phyloP scores from a whole-genome alignment of 176 grass and related monocot species.

The Alloteropsis semialata region DNA sequence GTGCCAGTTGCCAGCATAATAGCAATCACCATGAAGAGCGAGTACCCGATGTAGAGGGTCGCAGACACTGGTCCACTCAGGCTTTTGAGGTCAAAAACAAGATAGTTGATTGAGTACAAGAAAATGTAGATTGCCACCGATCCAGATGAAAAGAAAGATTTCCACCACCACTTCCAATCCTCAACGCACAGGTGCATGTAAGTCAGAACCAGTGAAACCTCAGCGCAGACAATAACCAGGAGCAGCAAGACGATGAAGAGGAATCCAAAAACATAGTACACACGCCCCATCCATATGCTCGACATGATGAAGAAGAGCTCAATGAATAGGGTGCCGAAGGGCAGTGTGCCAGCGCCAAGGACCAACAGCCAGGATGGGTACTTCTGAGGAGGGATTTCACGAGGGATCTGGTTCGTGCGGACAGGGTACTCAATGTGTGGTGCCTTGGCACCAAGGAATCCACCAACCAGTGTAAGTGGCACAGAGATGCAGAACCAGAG shows the following conservation, averaged over 20 bases:
- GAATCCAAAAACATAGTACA: slow-evolving; percentile 81
- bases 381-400: slow-evolving; percentile 74
- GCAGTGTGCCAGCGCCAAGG: slow-evolving; percentile 69
- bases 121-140: slow-evolving; percentile 79
- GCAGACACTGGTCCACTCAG: slow-evolving; percentile 75
- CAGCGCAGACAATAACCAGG: slow-evolving; percentile 66
- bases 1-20: slow-evolving; percentile 81
- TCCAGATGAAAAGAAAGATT: slow-evolving; percentile 79
- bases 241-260: slow-evolving; percentile 73
- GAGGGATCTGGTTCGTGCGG: slow-evolving; percentile 78
- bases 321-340: slow-evolving; percentile 78
- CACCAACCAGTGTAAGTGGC: slow-evolving; percentile 66
- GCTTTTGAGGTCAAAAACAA: slow-evolving; percentile 76
- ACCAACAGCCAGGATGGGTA: slow-evolving; percentile 81
- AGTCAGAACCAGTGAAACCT: slow-evolving; percentile 75
- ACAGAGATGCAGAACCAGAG: slow-evolving; percentile 85
- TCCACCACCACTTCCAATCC: slow-evolving; percentile 94
- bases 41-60: slow-evolving; percentile 83
- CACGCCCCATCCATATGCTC: slow-evolving; percentile 78
- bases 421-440: slow-evolving; percentile 76
- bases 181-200: slow-evolving; percentile 85
- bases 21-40: slow-evolving; percentile 80
- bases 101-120: slow-evolving; percentile 78
- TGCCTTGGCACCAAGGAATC: slow-evolving; percentile 73
- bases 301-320: slow-evolving; percentile 94